phyloP scores from a whole-genome alignment of 1,284 basidiomycete genomes.

The Ustanciosporium gigantosporum region DNA sequence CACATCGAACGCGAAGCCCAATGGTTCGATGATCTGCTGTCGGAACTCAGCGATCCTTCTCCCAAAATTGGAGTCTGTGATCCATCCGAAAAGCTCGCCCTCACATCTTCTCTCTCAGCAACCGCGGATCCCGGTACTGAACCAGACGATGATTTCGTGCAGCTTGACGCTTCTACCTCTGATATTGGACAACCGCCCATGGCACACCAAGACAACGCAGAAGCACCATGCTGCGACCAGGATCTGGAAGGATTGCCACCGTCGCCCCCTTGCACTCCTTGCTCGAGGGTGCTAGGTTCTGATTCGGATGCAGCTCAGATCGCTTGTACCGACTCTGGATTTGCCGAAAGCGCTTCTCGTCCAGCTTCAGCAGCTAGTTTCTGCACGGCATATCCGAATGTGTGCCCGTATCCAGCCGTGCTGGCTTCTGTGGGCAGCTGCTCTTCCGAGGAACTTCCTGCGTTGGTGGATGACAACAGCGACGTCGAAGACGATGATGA shows the following conservation, averaged over 20 bases:
- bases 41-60: conserved; percentile 19
- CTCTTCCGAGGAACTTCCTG: conserved; percentile 36
- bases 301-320: too few relatives aligned
- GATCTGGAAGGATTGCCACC: too few relatives aligned
- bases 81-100: background rate
- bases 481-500: conserved; percentile 35
- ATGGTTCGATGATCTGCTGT: conserved; percentile 37
- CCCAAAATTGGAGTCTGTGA: background rate
- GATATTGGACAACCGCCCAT: too few relatives aligned
- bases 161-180: too few relatives aligned
- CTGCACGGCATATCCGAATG: conserved; percentile 32
- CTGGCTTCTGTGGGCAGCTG: background rate
- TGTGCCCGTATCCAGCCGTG: conserved; percentile 29
- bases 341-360: conserved; percentile 16
- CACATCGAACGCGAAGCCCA: conserved; percentile 23
- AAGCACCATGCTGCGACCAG: too few relatives aligned
- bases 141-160: background rate
- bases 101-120: background rate
- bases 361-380: conserved; percentile 16
- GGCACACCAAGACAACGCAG: too few relatives aligned
- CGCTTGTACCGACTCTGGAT: conserved; percentile 5
- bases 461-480: conserved; percentile 33
- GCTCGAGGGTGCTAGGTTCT: too few relatives aligned
- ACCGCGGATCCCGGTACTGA: background rate
- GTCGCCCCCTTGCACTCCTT: too few relatives aligned